These are phyloP conservation scores for Nidula niveotomentosa DNA, from an alignment of 1,284 basidiomycete species.

Conservation along the genomic window DNA sequence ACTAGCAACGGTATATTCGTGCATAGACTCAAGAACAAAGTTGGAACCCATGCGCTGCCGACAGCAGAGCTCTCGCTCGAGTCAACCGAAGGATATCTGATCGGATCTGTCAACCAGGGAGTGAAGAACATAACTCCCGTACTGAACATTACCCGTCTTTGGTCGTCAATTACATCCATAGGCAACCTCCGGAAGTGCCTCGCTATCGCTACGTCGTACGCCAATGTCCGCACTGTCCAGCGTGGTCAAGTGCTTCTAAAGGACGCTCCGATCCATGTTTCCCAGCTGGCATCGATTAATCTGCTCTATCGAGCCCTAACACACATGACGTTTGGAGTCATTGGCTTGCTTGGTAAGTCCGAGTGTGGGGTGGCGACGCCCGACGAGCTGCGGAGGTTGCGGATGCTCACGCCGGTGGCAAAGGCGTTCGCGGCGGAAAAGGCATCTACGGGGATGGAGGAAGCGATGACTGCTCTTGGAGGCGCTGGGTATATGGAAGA, in stretches of 20 bases:
- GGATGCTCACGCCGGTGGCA: slow-evolving; percentile 68
- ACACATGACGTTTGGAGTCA: slow-evolving; percentile 62
- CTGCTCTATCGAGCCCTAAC: slow-evolving; percentile 64
- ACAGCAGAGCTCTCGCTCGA: slow-evolving; percentile 77
- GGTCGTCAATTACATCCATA: slow-evolving; percentile 61
- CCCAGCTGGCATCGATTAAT: slow-evolving; percentile 57
- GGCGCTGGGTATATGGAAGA: slow-evolving; percentile 87
- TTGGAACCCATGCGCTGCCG: slow-evolving; percentile 75
- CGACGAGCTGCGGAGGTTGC: slow-evolving; percentile 52
- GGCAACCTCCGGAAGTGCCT: slow-evolving; percentile 65
- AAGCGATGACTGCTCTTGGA: slow-evolving; percentile 74
- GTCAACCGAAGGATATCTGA: slow-evolving; percentile 61
- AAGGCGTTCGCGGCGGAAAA: slow-evolving; percentile 76
- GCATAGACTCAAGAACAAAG: slow-evolving; percentile 79
- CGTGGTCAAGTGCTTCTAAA: slow-evolving; percentile 49
- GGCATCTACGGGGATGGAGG: slow-evolving; percentile 63
- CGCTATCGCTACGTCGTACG: slow-evolving; percentile 62
- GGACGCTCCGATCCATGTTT: slow-evolving; percentile 60
- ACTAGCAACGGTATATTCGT: slow-evolving; percentile 69
- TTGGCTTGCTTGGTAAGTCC: slow-evolving; percentile 59
- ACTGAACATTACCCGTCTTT: slow-evolving; percentile 75
- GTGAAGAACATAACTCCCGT: slow-evolving; percentile 70
- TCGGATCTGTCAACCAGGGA: slow-evolving; percentile 65
- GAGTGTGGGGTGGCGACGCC: slow-evolving; percentile 52
- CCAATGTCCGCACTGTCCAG: slow-evolving; percentile 53